These are phyloP conservation scores for Backusella macrospora DNA, from an alignment of 192 early-diverging fungal species.

Conservation along the genomic window DNA sequence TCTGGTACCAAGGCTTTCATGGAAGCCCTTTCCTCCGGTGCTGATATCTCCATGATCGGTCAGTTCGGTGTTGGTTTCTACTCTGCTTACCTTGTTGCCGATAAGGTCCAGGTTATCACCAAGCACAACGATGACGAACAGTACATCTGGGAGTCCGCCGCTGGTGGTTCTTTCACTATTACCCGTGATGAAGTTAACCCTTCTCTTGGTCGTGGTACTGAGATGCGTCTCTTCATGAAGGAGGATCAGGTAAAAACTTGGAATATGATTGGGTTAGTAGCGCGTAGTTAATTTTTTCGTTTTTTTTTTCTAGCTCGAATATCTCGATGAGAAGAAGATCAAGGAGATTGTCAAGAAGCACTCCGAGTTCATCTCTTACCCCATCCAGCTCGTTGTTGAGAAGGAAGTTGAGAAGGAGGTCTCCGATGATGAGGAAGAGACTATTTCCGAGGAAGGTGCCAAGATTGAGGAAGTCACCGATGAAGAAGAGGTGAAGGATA, in stretches of 20 bases:
- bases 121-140: constrained; percentile 98
- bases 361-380: constrained; percentile 99
- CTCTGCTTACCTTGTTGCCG: constrained; percentile 99
- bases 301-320: constrained; percentile 61
- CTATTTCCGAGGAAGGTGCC: constrained; percentile 68
- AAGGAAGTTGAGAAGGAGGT: constrained; percentile 99
- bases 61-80: constrained; percentile 99
- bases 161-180: constrained; percentile 92
- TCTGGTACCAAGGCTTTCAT: constrained; percentile 99
- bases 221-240: constrained; percentile 97
- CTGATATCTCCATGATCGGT: constrained; percentile 99
- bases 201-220: constrained; percentile 92
- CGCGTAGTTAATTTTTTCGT: not conserved
- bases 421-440: constrained; percentile 89
- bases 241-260: constrained; percentile 78
- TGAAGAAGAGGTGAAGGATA: constrained; percentile 68
- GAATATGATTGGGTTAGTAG: not conserved
- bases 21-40: constrained; percentile 94
- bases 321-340: constrained; percentile 98
- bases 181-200: constrained; percentile 90
- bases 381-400: constrained; percentile 94
- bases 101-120: constrained; percentile 94
- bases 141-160: constrained; percentile 94
- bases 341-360: constrained; percentile 99
- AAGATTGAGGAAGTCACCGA: constrained; percentile 88